Percentiles rank a stretch among this genome's conserved stretches.
These are phyloP conservation scores for Umbilicus rupestris DNA, from an alignment of 164 flowering plant genomes.

Conservation along the genomic window DNA sequence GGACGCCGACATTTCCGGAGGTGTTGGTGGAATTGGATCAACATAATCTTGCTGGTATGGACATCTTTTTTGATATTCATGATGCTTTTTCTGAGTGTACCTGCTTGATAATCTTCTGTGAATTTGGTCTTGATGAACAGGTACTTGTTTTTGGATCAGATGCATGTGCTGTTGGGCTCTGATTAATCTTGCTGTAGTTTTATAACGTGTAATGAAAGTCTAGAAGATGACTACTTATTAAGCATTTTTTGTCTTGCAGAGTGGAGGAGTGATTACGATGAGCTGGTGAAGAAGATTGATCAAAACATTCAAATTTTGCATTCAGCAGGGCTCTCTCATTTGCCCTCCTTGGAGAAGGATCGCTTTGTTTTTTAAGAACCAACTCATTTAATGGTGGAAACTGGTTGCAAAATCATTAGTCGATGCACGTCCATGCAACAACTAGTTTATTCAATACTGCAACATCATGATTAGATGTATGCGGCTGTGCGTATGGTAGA, in stretches of 20 bases:
- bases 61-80: not conserved
- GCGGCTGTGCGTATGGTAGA: not conserved
- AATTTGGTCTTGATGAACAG: too few species aligned
- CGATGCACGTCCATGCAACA: too few species aligned
- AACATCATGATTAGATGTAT: not conserved
- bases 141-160: too few species aligned
- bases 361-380: not conserved
- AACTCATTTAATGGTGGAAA: too few species aligned
- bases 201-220: too few species aligned
- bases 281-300: conserved; percentile 51
- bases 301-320: conserved; percentile 61
- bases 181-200: too few species aligned
- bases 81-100: not conserved
- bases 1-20: conserved; percentile 65
- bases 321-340: conserved; percentile 42
- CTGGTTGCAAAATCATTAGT: too few species aligned
- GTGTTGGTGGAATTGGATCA: conserved; percentile 65
- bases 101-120: too few species aligned
- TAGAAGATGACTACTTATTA: too few species aligned
- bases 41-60: conserved; percentile 57
- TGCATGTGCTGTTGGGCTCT: too few species aligned
- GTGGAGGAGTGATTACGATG: conserved; percentile 60
- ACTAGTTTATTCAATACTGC: too few species aligned
- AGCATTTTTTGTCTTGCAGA: conserved; percentile 31
- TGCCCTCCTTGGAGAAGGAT: conserved; percentile 22